Evolutionary conservation across 2,329 filamentous ascomycete genomes (phyloP), one percentile per base, ranked within the genome.

Genomic region (Zalaria sp.): DNA sequence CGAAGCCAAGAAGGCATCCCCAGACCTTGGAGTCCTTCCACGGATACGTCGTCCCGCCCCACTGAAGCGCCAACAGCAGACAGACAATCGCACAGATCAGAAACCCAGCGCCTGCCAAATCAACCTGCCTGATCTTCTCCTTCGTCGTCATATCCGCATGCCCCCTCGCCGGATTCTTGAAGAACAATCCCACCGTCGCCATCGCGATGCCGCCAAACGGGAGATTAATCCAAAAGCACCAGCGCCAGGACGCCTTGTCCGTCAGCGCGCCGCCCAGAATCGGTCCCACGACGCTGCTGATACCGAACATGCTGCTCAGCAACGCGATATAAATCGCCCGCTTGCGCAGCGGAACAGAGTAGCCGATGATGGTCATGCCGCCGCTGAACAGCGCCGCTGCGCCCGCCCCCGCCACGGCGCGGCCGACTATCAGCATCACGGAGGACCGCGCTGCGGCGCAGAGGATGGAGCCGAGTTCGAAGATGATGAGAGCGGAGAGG

Each of bases 341-440:
- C 52, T 65, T 66, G 11, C 59, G 51, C 45, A 67, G 56, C 1
- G 62, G 57, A 0, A 66, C 61, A 1, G 58, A 57, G 41, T 62
- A 65, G 0, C 63, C 61, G 18, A 73, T 52, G 31, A 76, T 72
- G 4, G 63, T 73, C 46, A 76, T 56, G 3, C 60, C 27, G 27
- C 41, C 41, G n/a, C 40, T 43, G 42, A 66, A 61, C 2, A 77
- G 47, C 0, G 68, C 75, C 1, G 72, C 64, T 1, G 61, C 63
- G 1, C 74, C 74, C 0, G 68, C 46, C 0, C 74, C 75, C 0
- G 73, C 69, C 3, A 78, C 55, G 3, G 69, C 67, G 4, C 74
- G 65, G 1, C 73, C 72, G 5, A 69, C 51, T 40, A 78, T 77
- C 40, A 78, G 64, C 60, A 71, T 71, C 0, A 56, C 48, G 0